Evolutionary conservation across 192 early-diverging fungal species (phyloP).

Genomic region (Allomyces macrogynus): DNA sequence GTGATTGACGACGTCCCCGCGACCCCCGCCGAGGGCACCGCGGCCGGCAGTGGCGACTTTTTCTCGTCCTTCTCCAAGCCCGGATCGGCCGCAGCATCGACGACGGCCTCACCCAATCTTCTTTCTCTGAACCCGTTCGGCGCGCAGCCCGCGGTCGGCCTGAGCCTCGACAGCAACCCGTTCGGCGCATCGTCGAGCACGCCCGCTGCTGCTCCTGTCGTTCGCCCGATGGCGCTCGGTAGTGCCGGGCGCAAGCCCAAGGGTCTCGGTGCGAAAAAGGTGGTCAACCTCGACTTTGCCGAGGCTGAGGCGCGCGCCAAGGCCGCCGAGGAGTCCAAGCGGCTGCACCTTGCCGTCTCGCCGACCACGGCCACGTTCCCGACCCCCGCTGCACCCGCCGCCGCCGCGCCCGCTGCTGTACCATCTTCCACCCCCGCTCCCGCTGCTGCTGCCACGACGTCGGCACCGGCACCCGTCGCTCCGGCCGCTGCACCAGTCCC

Average conservation of each 20-base stretch:
- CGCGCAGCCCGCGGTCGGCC: neutral
- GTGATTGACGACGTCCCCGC: constrained; percentile 12
- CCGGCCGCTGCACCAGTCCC: neutral
- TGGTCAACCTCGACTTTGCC: constrained; percentile 63
- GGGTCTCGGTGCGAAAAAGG: constrained; percentile 78
- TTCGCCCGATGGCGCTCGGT: neutral
- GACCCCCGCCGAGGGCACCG: constrained; percentile 6
- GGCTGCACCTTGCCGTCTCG: neutral
- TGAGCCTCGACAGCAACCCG: constrained; percentile 1
- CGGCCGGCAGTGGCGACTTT: constrained; percentile 32
- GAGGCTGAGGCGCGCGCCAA: constrained; percentile 74
- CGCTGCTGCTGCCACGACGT: neutral
- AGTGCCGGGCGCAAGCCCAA: constrained; percentile 9
- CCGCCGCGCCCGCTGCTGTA: neutral
- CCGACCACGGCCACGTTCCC: neutral
- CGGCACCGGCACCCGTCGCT: neutral
- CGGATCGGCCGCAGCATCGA: constrained; percentile 3
- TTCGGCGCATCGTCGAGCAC: neutral
- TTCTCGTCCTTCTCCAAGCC: constrained; percentile 20
- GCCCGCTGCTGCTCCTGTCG: constrained; percentile 4
- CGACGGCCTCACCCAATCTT: too few relatives aligned
- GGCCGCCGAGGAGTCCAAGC: constrained; percentile 31
- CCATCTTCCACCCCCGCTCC: too few relatives aligned
- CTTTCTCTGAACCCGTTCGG: too few relatives aligned
- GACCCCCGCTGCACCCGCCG: neutral